These are phyloP conservation scores for Populus hybrid DNA, from an alignment of 441 rosid genomes.

Conservation along the genomic window DNA sequence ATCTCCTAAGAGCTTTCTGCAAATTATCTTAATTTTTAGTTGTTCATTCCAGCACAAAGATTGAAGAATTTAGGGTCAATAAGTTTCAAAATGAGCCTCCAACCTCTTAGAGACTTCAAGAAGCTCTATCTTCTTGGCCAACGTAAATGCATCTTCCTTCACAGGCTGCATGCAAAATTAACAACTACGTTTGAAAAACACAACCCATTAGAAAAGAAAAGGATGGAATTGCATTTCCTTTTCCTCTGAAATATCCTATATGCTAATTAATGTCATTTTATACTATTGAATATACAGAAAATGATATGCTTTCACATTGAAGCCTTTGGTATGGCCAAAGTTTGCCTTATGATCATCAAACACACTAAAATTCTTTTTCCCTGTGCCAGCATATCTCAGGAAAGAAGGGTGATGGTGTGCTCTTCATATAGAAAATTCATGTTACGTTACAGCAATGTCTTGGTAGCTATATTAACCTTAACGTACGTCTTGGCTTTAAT, in stretches of 20 bases:
- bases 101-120: constrained; percentile 66
- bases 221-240: not conserved
- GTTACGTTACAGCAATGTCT: too few relatives aligned
- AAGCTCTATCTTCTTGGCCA: constrained; percentile 58
- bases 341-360: not conserved
- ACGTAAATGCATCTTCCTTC: constrained; percentile 41
- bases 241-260: too few relatives aligned
- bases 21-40: not conserved
- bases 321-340: not conserved
- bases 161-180: constrained; percentile 32
- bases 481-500: too few relatives aligned
- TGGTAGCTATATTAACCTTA: too few relatives aligned
- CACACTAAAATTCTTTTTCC: not conserved
- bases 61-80: not conserved
- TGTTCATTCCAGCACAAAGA: not conserved
- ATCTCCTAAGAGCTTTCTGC: constrained; percentile 65
- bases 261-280: too few relatives aligned
- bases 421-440: too few relatives aligned
- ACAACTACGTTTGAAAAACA: not conserved
- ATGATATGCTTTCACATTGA: not conserved
- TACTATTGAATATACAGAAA: not conserved
- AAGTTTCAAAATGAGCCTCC: not conserved
- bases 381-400: not conserved
- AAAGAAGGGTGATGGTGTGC: too few relatives aligned
- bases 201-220: not conserved